Base-by-base conservation (phyloP, 345 rosid genomes). In the Eucalyptus polyanthemos region DNA sequence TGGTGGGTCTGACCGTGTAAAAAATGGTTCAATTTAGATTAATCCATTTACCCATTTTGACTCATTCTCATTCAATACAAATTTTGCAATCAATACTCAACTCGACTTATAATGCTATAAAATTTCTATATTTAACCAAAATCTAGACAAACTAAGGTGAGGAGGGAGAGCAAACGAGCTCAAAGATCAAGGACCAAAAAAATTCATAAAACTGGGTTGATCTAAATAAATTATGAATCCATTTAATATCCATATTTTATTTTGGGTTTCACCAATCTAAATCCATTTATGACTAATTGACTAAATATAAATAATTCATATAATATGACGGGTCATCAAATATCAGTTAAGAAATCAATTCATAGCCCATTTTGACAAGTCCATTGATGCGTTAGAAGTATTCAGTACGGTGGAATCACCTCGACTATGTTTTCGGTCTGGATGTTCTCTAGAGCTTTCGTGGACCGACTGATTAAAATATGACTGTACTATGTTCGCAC, bases 21-120 rank as follows among this genome's bases (percentile, higher is more conserved):
- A 6, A 62, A 1, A 13, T 29, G 5, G 1, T 13, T 6, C 69
- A 6, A 62, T 27, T 6, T 3, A 60, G 0, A 27, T 27, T 3
- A 0, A 60, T 4, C 3, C 0, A 0, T n/a, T n/a, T 29, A 27
- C 8, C 2, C 4, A 0, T 27, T 62, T 62, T 27, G 8, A 29
- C 8, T 62, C 0, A 12, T 60, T 22, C 1, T 9, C 12, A 9
- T 24, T 0, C 3, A 0, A 22, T 56, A 56, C 3, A 56, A 22
- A 56, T 56, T 22, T 56, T 0, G 1, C 3, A 9, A 56, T 10
- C 1, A 4, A 24, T 56, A 56, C 27, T 2, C 1, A 1, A 56
- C 9, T 22, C 3, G 0, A 10, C 6, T 10, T 5, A 56, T 24
- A 5, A 56, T 56, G 27, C 1, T 56, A 24, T 27, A 60, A 60